Base-by-base conservation (phyloP, 2,329 filamentous ascomycete genomes). In the Periconia sp. region DNA sequence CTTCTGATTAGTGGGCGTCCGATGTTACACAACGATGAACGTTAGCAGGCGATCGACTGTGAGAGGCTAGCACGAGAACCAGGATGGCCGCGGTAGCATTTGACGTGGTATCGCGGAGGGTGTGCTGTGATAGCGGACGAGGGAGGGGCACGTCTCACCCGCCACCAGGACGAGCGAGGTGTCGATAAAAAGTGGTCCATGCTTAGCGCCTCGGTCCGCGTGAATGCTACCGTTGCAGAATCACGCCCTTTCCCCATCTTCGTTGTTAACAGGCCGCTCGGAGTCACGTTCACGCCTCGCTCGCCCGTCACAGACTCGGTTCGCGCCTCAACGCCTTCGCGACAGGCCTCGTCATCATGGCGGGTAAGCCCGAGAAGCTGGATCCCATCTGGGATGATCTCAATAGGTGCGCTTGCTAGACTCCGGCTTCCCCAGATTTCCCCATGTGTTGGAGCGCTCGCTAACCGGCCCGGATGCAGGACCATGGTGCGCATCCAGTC, bases 381-480 rank as follows among this genome's bases (percentile, higher is more conserved):
- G 74, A 77, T 65, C 70, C 74, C 53, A 73, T 77, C 47, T 90
- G 87, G 87, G 84, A 89, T 64, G 80, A 89, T 69, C 78, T 88
- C 62, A 83, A 89, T 73, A 87, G 85, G 87, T 89, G 80, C 63
- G 83, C 61, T 54, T 48, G 57, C 58, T 48, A 47, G 53, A 55
- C 56, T 33, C 47, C 52, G 46, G 31, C 45, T 42, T 48, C 39
- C 48, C 54, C 42, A 44, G 45, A 31, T 50, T 54, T 48, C 46
- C 46, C 50, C 59, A 64, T 56, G 57, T 59, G 54, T 56, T 52
- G 47, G 42, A 55, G 33, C 23, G 28, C 46, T 43, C 51, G 65
- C 70, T 73, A 61, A 74, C 66, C 47, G 48, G 49, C 39, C 48
- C 55, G 50, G 52, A 60, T 65, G 59, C 61, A 76, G 72, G 64